phyloP scores from a whole-genome alignment of 345 rosid genomes.

The Moricandia moricandioides region DNA sequence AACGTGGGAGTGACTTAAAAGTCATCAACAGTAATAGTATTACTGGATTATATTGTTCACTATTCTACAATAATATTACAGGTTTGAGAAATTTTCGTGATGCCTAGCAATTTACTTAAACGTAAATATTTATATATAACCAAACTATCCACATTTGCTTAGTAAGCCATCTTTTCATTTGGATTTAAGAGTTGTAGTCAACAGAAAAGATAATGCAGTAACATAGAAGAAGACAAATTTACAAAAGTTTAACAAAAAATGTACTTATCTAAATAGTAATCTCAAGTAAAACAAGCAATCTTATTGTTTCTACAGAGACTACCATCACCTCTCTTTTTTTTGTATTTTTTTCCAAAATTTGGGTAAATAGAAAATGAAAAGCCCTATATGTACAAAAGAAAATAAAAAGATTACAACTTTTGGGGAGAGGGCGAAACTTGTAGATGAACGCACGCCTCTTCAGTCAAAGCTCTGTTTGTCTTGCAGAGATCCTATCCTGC shows the following conservation, averaged over 20 bases:
- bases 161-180: too few relatives aligned
- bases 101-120: too few relatives aligned
- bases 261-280: not conserved
- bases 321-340: not conserved
- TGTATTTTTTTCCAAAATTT: not conserved
- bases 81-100: too few relatives aligned
- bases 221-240: not conserved
- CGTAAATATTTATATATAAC: too few relatives aligned
- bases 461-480: conserved; percentile 30
- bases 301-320: conserved; percentile 48
- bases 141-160: too few relatives aligned
- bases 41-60: too few relatives aligned
- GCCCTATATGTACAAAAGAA: conserved; percentile 17
- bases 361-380: conserved; percentile 26
- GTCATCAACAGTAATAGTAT: too few relatives aligned
- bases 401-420: not conserved
- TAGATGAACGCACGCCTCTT: conserved; percentile 33
- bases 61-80: too few relatives aligned
- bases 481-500: conserved; percentile 29
- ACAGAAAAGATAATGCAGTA: not conserved
- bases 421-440: conserved; percentile 27
- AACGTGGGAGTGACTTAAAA: not conserved
- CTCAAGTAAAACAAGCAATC: conserved; percentile 33
- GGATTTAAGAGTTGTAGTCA: too few relatives aligned
- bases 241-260: conserved; percentile 9